phyloP scores from a whole-genome alignment of 2,329 filamentous ascomycete species.

The Cadophora sp. region DNA sequence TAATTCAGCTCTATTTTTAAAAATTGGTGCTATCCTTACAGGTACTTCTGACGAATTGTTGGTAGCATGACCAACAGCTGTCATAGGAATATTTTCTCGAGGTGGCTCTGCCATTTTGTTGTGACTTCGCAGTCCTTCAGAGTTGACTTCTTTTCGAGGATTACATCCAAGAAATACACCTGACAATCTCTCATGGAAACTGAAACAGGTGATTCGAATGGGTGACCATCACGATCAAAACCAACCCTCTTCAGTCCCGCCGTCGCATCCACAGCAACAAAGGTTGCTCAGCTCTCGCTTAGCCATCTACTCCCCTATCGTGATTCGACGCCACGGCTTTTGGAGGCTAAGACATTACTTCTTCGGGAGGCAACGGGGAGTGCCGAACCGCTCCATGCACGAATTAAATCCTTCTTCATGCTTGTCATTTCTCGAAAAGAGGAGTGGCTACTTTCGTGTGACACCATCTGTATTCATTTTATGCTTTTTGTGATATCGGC shows the following conservation, averaged over 20 bases:
- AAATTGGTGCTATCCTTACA: not conserved
- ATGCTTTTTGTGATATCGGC: not conserved
- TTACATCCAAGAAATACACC: not conserved
- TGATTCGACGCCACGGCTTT: not conserved
- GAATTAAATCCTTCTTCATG: not conserved
- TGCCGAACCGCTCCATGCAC: not conserved
- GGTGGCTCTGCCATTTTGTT: not conserved
- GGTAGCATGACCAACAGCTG: not conserved
- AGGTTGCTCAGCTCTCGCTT: slow-evolving; percentile 11
- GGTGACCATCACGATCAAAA: not conserved
- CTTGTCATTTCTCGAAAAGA: not conserved
- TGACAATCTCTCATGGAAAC: not conserved
- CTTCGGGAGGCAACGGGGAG: not conserved
- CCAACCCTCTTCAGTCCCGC: not conserved
- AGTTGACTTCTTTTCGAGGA: not conserved
- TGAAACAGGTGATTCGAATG: not conserved
- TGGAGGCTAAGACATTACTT: slow-evolving; percentile 6
- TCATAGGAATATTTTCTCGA: not conserved
- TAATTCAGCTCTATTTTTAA: too few species aligned
- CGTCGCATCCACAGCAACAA: not conserved
- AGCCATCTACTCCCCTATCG: not conserved
- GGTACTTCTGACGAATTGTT: not conserved
- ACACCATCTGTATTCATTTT: not conserved
- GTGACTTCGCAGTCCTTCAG: too few species aligned
- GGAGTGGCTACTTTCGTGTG: not conserved